phyloP scores from a whole-genome alignment of 2,329 filamentous ascomycete genomes.

The Ophiosphaerella herpotricha region DNA sequence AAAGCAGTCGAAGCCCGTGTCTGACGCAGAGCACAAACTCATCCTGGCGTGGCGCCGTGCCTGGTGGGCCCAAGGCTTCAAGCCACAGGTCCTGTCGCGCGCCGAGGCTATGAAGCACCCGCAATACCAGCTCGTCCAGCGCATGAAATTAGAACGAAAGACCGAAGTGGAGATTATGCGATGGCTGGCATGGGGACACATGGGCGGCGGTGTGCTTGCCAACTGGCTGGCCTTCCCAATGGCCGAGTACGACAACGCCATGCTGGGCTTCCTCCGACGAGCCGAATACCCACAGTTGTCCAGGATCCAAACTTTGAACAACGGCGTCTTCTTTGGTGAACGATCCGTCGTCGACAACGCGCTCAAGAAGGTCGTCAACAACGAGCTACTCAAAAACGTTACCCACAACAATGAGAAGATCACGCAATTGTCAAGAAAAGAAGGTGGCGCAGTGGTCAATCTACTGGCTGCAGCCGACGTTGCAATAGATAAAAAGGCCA shows the following conservation, averaged over 20 bases:
- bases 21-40: constrained; percentile 76
- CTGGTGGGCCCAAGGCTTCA: constrained; percentile 95
- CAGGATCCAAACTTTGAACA: constrained; percentile 72
- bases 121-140: constrained; percentile 72
- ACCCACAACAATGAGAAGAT: constrained; percentile 66
- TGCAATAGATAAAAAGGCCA: constrained; percentile 65
- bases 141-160: constrained; percentile 40
- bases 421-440: constrained; percentile 55
- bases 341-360: constrained; percentile 55
- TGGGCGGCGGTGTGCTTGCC: constrained; percentile 81
- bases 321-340: constrained; percentile 73
- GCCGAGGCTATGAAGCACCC: constrained; percentile 84
- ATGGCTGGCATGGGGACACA: constrained; percentile 92
- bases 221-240: constrained; percentile 85
- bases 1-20: constrained; percentile 65
- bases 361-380: constrained; percentile 48
- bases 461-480: constrained; percentile 61
- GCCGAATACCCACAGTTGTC: constrained; percentile 76
- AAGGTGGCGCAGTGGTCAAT: constrained; percentile 66
- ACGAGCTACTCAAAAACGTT: constrained; percentile 58
- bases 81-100: constrained; percentile 77
- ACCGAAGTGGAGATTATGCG: constrained; percentile 68
- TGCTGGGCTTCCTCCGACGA: constrained; percentile 73
- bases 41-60: constrained; percentile 87
- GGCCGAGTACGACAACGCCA: constrained; percentile 71